Base-by-base conservation (phyloP, 1,139 yeast species). In the Blastobotrys ciferrii region DNA sequence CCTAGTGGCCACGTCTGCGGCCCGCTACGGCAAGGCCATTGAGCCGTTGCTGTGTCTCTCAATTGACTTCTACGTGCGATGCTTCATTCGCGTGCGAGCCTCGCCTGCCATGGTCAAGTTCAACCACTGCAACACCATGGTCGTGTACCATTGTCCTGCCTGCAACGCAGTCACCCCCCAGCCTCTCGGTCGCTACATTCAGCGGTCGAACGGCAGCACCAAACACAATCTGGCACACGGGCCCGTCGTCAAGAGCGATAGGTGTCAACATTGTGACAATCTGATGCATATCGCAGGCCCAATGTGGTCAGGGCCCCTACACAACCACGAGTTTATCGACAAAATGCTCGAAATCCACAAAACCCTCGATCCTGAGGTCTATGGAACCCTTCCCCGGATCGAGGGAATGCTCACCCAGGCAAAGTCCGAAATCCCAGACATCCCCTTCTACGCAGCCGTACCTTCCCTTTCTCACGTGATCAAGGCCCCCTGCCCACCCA, bases 331-430 rank as follows among this genome's bases (percentile, higher is more conserved):
- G 15, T 92, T 89, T 59, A 73, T 92, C 42, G 75, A 80, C 32
- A 77, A 74, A 56, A 75, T 91, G 43, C 71, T 87, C 48, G 72
- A 75, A 17, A 70, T 84, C 40, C 82, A 82, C 56, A 14, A 32
- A 5, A 65, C 70, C 17, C 66, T 72, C 9, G 82, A 78, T 49
- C 72, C 73, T 12, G 73, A 71, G 1, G 72, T 77, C 0, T 89
- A 87, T 64, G 85, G 85, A 45, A 94, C 99, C 0, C 73, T 78
- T 18, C 85, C 86, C 51, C 76, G 99, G 61, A 87, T 92, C 45
- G 81, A 81, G 64, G 98, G 98, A 4, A 92, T 92, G 98, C 72
- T 89, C 42, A 85, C 94, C 0, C 72, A 91, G 60, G 98, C 97
- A 2, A 64, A 69, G 40, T 77, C 77, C 51, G 98, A 92, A 67